A percentile compares a stretch with the other conserved stretches of the same genome.
Evolutionary conservation across 2,329 filamentous ascomycete genomes (phyloP).

Genomic region (Seiridium unicorne): DNA sequence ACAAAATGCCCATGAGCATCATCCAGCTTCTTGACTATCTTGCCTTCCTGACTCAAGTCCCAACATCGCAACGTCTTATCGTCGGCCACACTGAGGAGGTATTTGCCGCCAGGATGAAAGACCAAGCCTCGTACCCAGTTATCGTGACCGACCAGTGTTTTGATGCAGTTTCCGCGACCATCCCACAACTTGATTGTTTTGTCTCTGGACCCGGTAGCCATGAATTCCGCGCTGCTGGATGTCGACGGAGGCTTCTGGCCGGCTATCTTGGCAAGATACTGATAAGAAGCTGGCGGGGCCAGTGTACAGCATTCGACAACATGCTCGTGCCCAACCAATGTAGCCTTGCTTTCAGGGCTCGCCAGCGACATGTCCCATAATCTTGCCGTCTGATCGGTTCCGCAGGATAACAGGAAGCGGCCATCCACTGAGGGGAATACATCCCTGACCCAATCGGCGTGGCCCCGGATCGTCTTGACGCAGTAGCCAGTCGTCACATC

Average conservation of each 20-base stretch:
- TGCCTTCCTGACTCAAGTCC: constrained; percentile 88
- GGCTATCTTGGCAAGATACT: constrained; percentile 73
- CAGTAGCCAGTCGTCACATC: constrained; percentile 92
- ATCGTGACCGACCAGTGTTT: constrained; percentile 83
- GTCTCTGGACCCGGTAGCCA: constrained; percentile 86
- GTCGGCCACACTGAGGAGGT: constrained; percentile 80
- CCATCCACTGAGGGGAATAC: constrained; percentile 82
- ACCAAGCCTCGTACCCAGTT: constrained; percentile 88
- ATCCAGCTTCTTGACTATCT: constrained; percentile 78
- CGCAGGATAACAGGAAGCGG: constrained; percentile 76
- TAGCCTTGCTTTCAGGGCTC: constrained; percentile 70
- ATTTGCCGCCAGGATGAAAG: constrained; percentile 91
- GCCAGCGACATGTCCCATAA: constrained; percentile 80
- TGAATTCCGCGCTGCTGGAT: constrained; percentile 77
- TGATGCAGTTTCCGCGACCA: constrained; percentile 77
- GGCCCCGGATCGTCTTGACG: constrained; percentile 83
- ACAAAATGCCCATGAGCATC: constrained; percentile 84
- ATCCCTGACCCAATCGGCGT: constrained; percentile 88
- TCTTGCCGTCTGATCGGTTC: constrained; percentile 77
- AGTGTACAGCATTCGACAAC: constrained; percentile 82
- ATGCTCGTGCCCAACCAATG: constrained; percentile 84
- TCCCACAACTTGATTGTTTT: constrained; percentile 93
- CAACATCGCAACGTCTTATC: constrained; percentile 93
- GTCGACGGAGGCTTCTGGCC: constrained; percentile 79
- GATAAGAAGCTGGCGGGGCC: constrained; percentile 76